Evolutionary conservation across 177 flowering plant species (phyloP), one percentile per base, ranked within the genome.

Genomic region (Tripterygium wilfordii): DNA sequence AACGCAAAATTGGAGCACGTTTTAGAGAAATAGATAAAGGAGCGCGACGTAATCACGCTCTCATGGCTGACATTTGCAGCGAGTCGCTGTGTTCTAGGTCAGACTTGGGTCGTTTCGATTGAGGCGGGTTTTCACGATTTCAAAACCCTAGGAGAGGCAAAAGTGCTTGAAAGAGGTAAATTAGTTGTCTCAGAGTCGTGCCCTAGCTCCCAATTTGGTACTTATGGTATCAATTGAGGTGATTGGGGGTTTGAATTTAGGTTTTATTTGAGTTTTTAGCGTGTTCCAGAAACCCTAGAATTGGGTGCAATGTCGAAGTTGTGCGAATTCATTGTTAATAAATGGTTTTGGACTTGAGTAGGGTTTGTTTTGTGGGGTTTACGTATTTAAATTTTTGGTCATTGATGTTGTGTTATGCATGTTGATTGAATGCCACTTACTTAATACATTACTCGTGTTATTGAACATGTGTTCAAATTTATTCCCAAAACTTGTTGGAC

Each of bases 121-220:
- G 38, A 14, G 36, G 10, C 3, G 3, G 12, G 23, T 13, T 26
- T 21, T 27, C 27, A 18, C 7, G 3, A 13, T 20, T 43, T 27
- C 40, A 40, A 60, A 67, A 68, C 68, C 72, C 68, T 60, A 62
- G 67, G 64, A 36, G 54, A 45, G 64, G 54, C 54, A 36, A 36
- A 43, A 13, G 7, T 28, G 10, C 30, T 22, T 18, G 12, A 35
- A 10, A 35, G 42, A 24, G 35, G 5, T 18, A n/a, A 3, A n/a
- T 22, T 20, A 2, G 21, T n/a, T 26, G 16, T 14, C 24, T 36
- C 26, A 3, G 15, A 41, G 45, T 32, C 22, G 64, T 55, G 50
- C 53, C 63, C 49, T 58, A 57, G 62, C 61, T 68, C 2, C n/a
- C 47, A 32, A 60, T 56, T 51, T 63, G n/a, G n/a, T n/a, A n/a